Evolutionary conservation across 495 filamentous ascomycete species (phyloP).

Genomic region (Podospora bellae-mahoneyi): DNA sequence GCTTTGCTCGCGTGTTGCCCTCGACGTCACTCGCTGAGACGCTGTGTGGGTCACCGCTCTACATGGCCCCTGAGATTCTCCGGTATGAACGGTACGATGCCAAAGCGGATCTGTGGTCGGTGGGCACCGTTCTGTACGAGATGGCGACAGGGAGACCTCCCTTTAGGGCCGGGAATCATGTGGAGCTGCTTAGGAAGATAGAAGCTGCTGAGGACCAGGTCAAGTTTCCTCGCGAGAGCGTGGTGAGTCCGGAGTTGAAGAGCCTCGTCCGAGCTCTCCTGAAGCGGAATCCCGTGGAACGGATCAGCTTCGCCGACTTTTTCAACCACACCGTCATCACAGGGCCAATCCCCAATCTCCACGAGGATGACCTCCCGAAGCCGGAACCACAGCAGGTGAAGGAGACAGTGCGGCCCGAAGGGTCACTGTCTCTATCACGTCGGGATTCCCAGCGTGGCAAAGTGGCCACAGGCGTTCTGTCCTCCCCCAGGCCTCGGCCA

Average conservation of each 20-base stretch:
- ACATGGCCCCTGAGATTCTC: slow-evolving; percentile 98
- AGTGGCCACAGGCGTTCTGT: slow-evolving; percentile 17
- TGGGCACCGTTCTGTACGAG: slow-evolving; percentile 91
- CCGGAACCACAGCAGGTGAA: background rate
- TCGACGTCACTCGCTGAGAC: slow-evolving; percentile 90
- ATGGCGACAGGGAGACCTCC: slow-evolving; percentile 90
- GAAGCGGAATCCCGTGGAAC: slow-evolving; percentile 78
- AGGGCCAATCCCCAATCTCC: slow-evolving; percentile 76
- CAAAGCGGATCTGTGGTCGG: slow-evolving; percentile 95
- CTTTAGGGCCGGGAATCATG: slow-evolving; percentile 88
- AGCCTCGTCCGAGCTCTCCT: slow-evolving; percentile 73
- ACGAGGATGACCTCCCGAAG: slow-evolving; percentile 66
- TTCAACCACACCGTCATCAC: slow-evolving; percentile 72
- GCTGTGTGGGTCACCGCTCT: slow-evolving; percentile 93
- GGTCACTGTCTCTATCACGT: slow-evolving; percentile 21
- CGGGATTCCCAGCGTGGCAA: slow-evolving; percentile 21
- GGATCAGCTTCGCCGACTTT: slow-evolving; percentile 78
- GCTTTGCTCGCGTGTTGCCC: slow-evolving; percentile 88
- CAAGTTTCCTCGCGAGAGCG: slow-evolving; percentile 69
- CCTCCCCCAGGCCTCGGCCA: slow-evolving; percentile 38
- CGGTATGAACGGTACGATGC: slow-evolving; percentile 97
- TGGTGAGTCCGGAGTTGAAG: slow-evolving; percentile 74
- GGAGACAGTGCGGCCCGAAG: slow-evolving; percentile 23
- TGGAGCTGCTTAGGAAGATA: slow-evolving; percentile 88
- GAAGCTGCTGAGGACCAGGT: slow-evolving; percentile 82